Percentiles rank a stretch among this genome's conserved stretches.
These are phyloP conservation scores for Paramecium pentaurelia DNA, from an alignment of 73 alveolate genomes.

Conservation along the genomic window DNA sequence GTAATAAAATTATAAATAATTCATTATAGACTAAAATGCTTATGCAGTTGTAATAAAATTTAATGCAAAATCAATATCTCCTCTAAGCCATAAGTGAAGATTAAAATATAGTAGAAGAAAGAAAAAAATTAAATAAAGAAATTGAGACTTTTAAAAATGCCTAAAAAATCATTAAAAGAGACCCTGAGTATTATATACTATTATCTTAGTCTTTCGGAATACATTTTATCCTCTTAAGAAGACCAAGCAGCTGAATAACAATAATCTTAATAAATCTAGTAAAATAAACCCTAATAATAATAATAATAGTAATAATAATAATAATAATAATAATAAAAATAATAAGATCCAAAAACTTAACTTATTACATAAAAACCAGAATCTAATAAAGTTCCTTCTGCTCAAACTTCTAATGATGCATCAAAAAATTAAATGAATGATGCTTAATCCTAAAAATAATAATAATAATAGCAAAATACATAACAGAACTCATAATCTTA, in stretches of 20 bases:
- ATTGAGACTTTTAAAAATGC: constrained; percentile 68
- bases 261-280: not conserved
- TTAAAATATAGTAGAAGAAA: constrained; percentile 60
- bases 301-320: too few species aligned
- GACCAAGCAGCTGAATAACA: not conserved
- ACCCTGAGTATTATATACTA: constrained; percentile 63
- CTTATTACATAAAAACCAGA: not conserved
- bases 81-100: constrained; percentile 62
- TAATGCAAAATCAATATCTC: constrained; percentile 34
- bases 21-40: constrained; percentile 44
- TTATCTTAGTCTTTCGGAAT: constrained; percentile 15
- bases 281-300: not conserved
- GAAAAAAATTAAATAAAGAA: constrained; percentile 60
- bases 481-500: not conserved
- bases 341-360: not conserved
- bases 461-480: not conserved
- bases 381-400: not conserved
- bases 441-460: not conserved
- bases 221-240: not conserved
- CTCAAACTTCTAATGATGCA: not conserved
- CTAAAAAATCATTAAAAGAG: constrained; percentile 71
- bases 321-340: too few species aligned
- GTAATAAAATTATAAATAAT: not conserved
- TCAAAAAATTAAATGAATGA: not conserved
- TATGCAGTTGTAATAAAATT: constrained; percentile 61